Evolutionary conservation across 441 rosid species (phyloP), one percentile per base, ranked within the genome.

Genomic region (Mallotus japonicus): DNA sequence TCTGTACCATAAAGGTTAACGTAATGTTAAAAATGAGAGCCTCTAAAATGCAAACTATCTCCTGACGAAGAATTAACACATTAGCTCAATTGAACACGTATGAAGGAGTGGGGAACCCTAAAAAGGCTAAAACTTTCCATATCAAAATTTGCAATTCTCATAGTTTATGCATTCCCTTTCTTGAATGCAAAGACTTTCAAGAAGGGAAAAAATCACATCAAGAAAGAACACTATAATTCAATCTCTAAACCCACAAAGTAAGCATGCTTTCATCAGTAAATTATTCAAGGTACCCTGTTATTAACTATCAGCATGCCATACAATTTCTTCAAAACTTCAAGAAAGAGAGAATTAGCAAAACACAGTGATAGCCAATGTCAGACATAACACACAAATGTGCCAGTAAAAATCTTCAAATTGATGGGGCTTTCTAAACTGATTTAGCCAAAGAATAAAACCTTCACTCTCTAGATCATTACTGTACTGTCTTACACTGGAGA

Each of bases 391-490:
- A 55, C n/a, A 34, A 70, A 70, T 62, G 70, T 61, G 65, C 8
- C 50, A 68, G 64, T 56, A 19, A 19, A 58, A 9, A 22, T 62
- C 28, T 69, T 67, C 67, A 44, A 76, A 68, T 3, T 16, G 55
- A 22, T 57, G 55, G 0, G 72, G 37, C 50, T 40, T 60, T 51
- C 50, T 59, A 28, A 49, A 12, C 46, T 70, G 47, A 46, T 65
- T 51, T 22, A 37, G 20, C 50, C 69, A 42, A 72, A 76, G 71
- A 62, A 73, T 28, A 77, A 71, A 73, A 58, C 67, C 56, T 57
- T 56, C 46, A 15, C 15, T 40, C 16, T 49, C n/a, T 62, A 69
- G 47, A 62, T 62, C 70, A 70, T 56, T 53, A 56, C 17, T 62
- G 11, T 34, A 40, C 51, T 17, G n/a, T 44, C 58, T 51, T 62